Evolutionary conservation across 768 basidiomycete species (phyloP), one percentile per base, ranked within the genome.

Genomic region (Boletus vermiculosoides): DNA sequence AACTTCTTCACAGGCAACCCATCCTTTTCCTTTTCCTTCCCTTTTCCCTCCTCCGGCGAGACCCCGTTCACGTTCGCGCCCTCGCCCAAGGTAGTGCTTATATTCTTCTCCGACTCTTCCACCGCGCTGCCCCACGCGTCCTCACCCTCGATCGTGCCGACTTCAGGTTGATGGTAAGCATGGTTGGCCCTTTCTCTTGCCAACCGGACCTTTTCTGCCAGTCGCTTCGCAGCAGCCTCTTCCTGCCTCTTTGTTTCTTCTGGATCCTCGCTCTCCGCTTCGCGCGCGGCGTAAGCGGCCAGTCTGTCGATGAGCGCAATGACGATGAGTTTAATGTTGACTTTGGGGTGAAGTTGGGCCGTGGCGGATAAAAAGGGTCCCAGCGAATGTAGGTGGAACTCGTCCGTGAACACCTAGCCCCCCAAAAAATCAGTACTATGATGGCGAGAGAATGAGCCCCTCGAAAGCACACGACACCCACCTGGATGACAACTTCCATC

Each of bases 401-500:
- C 96, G 73, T 98, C 95, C 12, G 96, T 94, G 73, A 98, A 98
- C 18, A 99, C 96, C 92, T 94, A n/a, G n/a, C n/a, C n/a, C n/a
- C n/a, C n/a, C n/a, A n/a, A n/a, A n/a, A n/a, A n/a, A 5, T 12
- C 31, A 15, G 18, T 34, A 23, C 13, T 12, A 31, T 22, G 22
- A 40, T 30, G 42, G 48, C 28, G 11, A 45, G 12, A n/a, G 12
- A 42, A 12, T 45, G 5, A 51, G 28, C 1, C 9, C 9, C 16
- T 36, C 16, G 18, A 23, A 13, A 16, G 18, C 3, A 15, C 46
- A 41, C 13, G 25, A 28, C 10, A 39, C 81, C 36, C 56, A 90
- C 93, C 80, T 99, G 97, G 63, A 99, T 99, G 59, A 99, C 94
- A 11, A 98, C 97, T 72, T 99, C 97, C 97, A 98, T 98, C 45